Conservation (phyloP, 139 green algal species). For the Picochlorum sp. region DNA sequence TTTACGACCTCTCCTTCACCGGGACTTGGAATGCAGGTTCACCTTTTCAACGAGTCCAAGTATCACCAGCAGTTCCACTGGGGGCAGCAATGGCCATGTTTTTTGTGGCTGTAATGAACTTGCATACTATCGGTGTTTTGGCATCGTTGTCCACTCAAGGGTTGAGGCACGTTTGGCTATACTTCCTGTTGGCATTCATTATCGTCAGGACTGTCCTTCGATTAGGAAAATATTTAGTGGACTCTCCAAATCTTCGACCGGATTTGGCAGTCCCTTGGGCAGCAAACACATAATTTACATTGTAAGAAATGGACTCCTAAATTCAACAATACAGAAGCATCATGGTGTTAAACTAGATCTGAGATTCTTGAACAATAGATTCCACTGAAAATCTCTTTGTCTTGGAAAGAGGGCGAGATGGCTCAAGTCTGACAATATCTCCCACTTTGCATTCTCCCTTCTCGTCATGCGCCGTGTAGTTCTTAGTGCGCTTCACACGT, state of each 20-base stretch:
- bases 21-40: too few species aligned
- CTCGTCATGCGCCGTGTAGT: constrained; percentile 35
- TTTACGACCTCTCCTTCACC: too few species aligned
- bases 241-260: constrained; percentile 55
- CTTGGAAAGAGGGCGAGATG: constrained; percentile 24
- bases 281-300: too few species aligned
- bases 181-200: constrained; percentile 31
- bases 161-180: constrained; percentile 32
- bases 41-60: too few species aligned
- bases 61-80: constrained; percentile 25
- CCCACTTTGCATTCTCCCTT: constrained; percentile 16
- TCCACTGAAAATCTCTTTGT: constrained; percentile 25
- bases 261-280: constrained; percentile 39
- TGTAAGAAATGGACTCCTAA: too few species aligned
- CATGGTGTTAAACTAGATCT: too few species aligned
- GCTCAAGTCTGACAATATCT: constrained; percentile 19
- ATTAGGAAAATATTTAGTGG: constrained; percentile 48
- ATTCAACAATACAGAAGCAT: too few species aligned
- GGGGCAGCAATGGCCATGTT: not conserved
- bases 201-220: constrained; percentile 32
- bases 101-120: not conserved
- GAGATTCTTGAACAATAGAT: not conserved
- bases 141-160: not conserved
- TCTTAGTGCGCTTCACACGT: constrained; percentile 19
- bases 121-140: too few species aligned